Evolutionary conservation across 768 basidiomycete genomes (phyloP).

Genomic region (Symmetrospora coprosmae): DNA sequence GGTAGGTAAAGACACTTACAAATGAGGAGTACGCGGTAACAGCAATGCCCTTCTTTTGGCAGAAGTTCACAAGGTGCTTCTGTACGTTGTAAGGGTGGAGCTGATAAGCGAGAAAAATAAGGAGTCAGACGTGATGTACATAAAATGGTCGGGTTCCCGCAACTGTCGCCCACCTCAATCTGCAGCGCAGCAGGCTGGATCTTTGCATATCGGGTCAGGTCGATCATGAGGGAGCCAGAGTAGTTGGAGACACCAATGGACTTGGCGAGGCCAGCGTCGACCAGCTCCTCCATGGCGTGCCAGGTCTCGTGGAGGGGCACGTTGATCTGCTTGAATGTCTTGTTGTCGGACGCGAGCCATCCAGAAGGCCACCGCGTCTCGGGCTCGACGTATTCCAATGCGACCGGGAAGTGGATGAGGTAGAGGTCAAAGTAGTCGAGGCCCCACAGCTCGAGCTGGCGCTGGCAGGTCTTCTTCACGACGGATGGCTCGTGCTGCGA

Average conservation of each 20-base stretch:
- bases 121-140: not conserved
- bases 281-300: slow-evolving; percentile 64
- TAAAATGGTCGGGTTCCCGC: not conserved
- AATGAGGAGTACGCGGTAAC: slow-evolving; percentile 50
- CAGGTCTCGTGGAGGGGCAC: slow-evolving; percentile 70
- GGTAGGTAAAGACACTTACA: too few relatives aligned
- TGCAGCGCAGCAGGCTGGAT: slow-evolving; percentile 49
- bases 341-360: slow-evolving; percentile 39
- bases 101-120: too few relatives aligned
- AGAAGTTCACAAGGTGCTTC: slow-evolving; percentile 39
- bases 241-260: slow-evolving; percentile 76
- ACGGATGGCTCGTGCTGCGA: slow-evolving; percentile 66
- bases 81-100: slow-evolving; percentile 41
- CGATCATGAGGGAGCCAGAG: slow-evolving; percentile 55
- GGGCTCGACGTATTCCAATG: slow-evolving; percentile 67
- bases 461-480: slow-evolving; percentile 47
- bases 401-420: slow-evolving; percentile 65
- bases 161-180: slow-evolving; percentile 46
- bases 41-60: slow-evolving; percentile 42
- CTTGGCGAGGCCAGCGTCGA: slow-evolving; percentile 54
- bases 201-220: slow-evolving; percentile 64
- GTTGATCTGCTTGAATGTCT: slow-evolving; percentile 41
- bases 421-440: slow-evolving; percentile 47
- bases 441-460: slow-evolving; percentile 66
- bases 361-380: slow-evolving; percentile 54